Evolutionary conservation across 2,329 filamentous ascomycete species (phyloP).

Genomic region (Fonsecaea nubica): DNA sequence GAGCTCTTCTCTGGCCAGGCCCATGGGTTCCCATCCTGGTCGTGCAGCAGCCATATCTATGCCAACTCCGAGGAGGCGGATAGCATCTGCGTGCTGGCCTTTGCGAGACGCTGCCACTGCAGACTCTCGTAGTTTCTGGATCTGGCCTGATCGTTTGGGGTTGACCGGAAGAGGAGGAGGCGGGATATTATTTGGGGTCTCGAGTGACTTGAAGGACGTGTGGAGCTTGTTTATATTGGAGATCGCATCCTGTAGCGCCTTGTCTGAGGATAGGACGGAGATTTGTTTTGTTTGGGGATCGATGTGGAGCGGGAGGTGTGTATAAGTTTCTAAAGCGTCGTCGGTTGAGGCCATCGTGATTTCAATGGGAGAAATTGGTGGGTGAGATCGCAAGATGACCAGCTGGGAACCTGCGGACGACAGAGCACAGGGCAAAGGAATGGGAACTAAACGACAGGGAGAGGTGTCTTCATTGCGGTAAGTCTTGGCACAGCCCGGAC

Average conservation of each 20-base stretch:
- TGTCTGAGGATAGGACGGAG: constrained; percentile 57
- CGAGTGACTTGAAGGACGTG: constrained; percentile 71
- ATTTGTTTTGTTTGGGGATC: constrained; percentile 83
- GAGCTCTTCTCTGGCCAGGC: constrained; percentile 83
- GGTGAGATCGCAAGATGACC: neutral
- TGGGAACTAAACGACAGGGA: neutral
- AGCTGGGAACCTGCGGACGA: neutral
- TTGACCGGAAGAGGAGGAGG: constrained; percentile 90
- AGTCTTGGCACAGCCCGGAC: neutral
- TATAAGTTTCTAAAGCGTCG: constrained; percentile 61
- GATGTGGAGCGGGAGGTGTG: constrained; percentile 78
- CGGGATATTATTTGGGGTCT: constrained; percentile 69
- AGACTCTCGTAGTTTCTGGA: constrained; percentile 87
- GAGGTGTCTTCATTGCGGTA: neutral
- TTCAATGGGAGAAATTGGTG: neutral
- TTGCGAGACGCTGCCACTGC: constrained; percentile 86
- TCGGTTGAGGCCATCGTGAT: constrained; percentile 38
- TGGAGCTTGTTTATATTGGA: constrained; percentile 78
- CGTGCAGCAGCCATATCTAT: constrained; percentile 85
- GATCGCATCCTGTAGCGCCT: constrained; percentile 68
- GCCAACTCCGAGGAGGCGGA: constrained; percentile 82
- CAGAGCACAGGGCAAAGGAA: neutral
- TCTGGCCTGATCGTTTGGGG: constrained; percentile 85
- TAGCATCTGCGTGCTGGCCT: constrained; percentile 73
- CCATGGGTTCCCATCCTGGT: constrained; percentile 85